Evolutionary conservation across 495 filamentous ascomycete genomes (phyloP).

Genomic region (Podospora pseudoanserina): DNA sequence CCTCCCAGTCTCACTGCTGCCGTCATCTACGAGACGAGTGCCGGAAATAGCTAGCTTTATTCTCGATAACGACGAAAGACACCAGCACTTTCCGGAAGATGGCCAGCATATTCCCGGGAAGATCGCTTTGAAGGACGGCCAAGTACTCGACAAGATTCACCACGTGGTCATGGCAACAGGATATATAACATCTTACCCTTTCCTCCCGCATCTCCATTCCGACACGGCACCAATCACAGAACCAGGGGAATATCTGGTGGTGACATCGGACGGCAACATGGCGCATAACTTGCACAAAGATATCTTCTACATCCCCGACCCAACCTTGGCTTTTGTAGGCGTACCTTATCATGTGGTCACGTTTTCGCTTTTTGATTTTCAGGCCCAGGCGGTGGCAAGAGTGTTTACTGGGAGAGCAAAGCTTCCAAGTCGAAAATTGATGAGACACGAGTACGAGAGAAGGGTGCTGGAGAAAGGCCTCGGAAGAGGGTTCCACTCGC

Average conservation of each 20-base stretch:
- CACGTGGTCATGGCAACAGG: slow-evolving; percentile 60
- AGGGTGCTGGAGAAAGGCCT: slow-evolving; percentile 43
- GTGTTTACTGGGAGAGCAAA: slow-evolving; percentile 51
- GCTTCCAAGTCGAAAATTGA: slow-evolving; percentile 45
- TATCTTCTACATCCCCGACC: slow-evolving; percentile 64
- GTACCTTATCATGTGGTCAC: slow-evolving; percentile 58
- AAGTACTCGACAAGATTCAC: slow-evolving; percentile 50
- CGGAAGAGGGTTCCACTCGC: slow-evolving; percentile 53
- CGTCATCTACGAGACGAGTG: slow-evolving; percentile 47
- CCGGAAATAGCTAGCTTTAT: slow-evolving; percentile 43
- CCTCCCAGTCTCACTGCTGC: slow-evolving; percentile 46
- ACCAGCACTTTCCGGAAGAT: background rate
- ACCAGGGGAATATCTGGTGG: slow-evolving; percentile 49
- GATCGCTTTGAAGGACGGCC: slow-evolving; percentile 34
- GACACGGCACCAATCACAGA: slow-evolving; percentile 28
- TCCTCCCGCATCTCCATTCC: slow-evolving; percentile 48
- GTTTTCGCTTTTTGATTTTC: slow-evolving; percentile 64
- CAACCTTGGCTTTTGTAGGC: slow-evolving; percentile 59
- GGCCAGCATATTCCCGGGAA: slow-evolving; percentile 23
- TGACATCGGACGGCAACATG: slow-evolving; percentile 58
- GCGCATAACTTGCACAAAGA: slow-evolving; percentile 66
- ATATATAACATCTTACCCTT: slow-evolving; percentile 60
- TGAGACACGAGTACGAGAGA: slow-evolving; percentile 52
- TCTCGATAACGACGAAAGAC: background rate
- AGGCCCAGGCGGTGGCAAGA: slow-evolving; percentile 56